Conservation (phyloP, 768 basidiomycete genomes). For the Tylopilus sp. region DNA sequence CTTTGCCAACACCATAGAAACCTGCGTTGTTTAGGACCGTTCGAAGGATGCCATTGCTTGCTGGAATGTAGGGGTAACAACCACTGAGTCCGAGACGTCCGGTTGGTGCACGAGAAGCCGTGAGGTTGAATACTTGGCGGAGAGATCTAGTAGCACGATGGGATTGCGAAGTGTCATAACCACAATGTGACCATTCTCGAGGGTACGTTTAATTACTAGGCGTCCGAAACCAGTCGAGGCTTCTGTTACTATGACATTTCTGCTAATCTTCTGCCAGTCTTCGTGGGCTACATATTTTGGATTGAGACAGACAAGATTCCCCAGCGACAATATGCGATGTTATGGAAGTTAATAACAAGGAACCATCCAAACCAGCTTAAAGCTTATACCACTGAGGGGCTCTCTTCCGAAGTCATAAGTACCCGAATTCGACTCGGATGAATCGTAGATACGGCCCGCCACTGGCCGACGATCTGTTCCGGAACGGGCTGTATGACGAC, state of each 20-base stretch:
- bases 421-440: too few species aligned
- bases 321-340: too few species aligned
- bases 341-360: too few species aligned
- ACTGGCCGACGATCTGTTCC: too few species aligned
- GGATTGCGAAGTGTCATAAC: conserved; percentile 45
- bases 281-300: too few species aligned
- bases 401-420: too few species aligned
- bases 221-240: conserved; percentile 41
- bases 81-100: conserved; percentile 36
- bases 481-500: too few species aligned
- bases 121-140: conserved; percentile 26
- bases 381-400: too few species aligned
- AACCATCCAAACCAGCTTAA: too few species aligned
- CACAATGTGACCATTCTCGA: conserved; percentile 37
- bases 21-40: conserved; percentile 43
- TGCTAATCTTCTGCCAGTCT: too few species aligned
- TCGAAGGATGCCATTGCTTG: conserved; percentile 33
- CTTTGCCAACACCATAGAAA: conserved; percentile 42
- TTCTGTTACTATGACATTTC: conserved; percentile 43
- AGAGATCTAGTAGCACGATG: conserved; percentile 30
- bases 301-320: too few species aligned
- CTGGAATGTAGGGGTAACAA: conserved; percentile 36
- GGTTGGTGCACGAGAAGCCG: conserved; percentile 38
- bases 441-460: too few species aligned
- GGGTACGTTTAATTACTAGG: conserved; percentile 30